These are phyloP conservation scores for Schizothecium vesticola DNA, from an alignment of 495 filamentous ascomycete species.

Conservation along the genomic window DNA sequence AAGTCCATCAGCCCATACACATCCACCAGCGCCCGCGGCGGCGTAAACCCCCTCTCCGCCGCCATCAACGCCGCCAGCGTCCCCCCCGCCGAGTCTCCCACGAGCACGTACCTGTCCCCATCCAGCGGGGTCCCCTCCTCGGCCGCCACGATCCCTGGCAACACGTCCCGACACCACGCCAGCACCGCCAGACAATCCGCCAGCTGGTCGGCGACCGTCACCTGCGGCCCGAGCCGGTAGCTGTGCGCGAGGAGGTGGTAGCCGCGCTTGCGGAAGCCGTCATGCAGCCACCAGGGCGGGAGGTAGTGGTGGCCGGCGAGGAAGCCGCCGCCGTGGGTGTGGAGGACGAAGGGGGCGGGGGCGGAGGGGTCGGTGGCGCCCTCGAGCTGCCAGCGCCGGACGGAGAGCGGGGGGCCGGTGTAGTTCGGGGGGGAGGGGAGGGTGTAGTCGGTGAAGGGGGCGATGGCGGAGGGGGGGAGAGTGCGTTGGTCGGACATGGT, in stretches of 20 bases:
- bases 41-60: conserved; percentile 2
- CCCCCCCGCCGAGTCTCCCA: conserved; percentile 28
- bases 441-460: conserved; percentile 21
- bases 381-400: conserved; percentile 22
- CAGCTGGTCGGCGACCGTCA: conserved; percentile 20
- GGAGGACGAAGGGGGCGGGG: conserved; percentile 21
- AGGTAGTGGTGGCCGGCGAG: conserved; percentile 22
- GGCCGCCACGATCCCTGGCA: conserved; percentile 18
- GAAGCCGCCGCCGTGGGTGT: conserved; percentile 29
- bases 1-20: conserved; percentile 25
- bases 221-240: conserved; percentile 29
- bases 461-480: background rate
- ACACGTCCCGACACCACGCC: conserved; percentile 19
- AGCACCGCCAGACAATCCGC: conserved; percentile 23
- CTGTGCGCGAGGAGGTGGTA: conserved; percentile 31
- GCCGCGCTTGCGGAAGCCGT: conserved; percentile 20
- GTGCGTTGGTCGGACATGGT: background rate
- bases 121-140: conserved; percentile 12
- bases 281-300: conserved; percentile 20
- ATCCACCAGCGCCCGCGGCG: conserved; percentile 21
- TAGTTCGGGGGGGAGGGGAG: conserved; percentile 17
- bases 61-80: conserved; percentile 22
- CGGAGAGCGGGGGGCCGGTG: conserved; percentile 7
- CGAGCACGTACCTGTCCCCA: conserved; percentile 23
- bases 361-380: conserved; percentile 2